Percentiles rank a stretch among this genome's conserved stretches.
phyloP scores from a whole-genome alignment of 164 flowering plant genomes.

The Magnolia officinalis region DNA sequence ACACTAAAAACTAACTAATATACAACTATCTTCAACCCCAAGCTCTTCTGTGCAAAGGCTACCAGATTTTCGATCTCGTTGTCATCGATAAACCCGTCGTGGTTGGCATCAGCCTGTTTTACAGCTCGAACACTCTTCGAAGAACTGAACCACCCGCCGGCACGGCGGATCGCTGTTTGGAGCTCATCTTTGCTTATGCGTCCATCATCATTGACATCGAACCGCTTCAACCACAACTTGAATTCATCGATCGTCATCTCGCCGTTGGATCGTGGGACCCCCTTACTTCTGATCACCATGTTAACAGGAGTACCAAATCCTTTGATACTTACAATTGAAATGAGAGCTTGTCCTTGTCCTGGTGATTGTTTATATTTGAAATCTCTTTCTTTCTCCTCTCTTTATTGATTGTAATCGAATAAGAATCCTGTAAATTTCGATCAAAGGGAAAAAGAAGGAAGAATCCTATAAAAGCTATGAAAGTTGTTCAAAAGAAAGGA shows the following conservation, averaged over 20 bases:
- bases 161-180: not conserved
- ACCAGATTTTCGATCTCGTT: constrained; percentile 58
- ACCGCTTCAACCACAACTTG: constrained; percentile 40
- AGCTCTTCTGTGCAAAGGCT: constrained; percentile 3
- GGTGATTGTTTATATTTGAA: no score
- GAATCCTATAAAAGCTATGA: not conserved
- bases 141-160: not conserved
- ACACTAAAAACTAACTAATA: not conserved
- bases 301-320: not conserved
- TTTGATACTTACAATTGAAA: no score
- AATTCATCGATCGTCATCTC: constrained; percentile 5
- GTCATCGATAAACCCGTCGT: constrained; percentile 77
- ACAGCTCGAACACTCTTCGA: constrained; percentile 13
- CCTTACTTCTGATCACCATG: not conserved
- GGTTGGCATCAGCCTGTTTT: constrained; percentile 55
- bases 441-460: not conserved
- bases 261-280: not conserved
- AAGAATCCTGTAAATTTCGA: not conserved
- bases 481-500: not conserved
- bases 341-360: no score
- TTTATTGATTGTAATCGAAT: not conserved
- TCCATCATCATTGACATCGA: constrained; percentile 18
- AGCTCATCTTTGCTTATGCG: constrained; percentile 49
- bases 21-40: constrained; percentile 3
- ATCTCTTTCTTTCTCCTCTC: not conserved